These are phyloP conservation scores for Alternaria infectoria DNA, from an alignment of 2,329 filamentous ascomycete genomes.

Conservation along the genomic window DNA sequence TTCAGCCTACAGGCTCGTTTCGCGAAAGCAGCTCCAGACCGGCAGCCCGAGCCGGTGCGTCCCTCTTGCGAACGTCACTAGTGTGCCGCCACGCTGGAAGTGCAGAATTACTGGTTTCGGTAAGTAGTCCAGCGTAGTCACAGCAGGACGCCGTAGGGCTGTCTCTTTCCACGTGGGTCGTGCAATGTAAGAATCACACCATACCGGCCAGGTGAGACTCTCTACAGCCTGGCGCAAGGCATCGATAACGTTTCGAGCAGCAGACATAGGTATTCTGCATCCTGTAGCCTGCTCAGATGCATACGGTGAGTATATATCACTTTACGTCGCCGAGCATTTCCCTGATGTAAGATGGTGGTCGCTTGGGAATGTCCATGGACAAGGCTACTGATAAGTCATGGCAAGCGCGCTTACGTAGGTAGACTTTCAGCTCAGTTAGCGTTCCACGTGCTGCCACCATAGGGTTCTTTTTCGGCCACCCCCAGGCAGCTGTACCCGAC, in stretches of 20 bases:
- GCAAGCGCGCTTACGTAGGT: constrained; percentile 16
- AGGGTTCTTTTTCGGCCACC: neutral
- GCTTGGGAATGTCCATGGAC: constrained; percentile 1
- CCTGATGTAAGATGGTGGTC: neutral
- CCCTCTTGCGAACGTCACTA: constrained; percentile 1
- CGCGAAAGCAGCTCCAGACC: neutral
- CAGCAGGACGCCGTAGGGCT: constrained; percentile 1
- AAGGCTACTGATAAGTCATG: constrained; percentile 18
- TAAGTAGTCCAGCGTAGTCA: constrained; percentile 5
- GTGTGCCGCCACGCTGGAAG: neutral
- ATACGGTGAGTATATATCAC: neutral
- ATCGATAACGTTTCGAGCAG: neutral
- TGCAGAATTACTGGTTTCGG: constrained; percentile 7
- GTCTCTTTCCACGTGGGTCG: neutral
- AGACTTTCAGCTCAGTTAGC: neutral
- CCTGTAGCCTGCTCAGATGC: neutral
- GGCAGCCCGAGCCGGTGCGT: neutral
- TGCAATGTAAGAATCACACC: neutral
- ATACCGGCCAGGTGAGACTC: neutral
- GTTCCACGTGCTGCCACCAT: constrained; percentile 6
- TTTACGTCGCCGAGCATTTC: neutral
- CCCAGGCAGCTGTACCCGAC: constrained; percentile 1
- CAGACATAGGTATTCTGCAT: neutral
- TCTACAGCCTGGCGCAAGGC: neutral
- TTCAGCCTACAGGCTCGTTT: neutral